These are phyloP conservation scores for Volutella citrinella DNA, from an alignment of 2,329 filamentous ascomycete species.

Conservation along the genomic window DNA sequence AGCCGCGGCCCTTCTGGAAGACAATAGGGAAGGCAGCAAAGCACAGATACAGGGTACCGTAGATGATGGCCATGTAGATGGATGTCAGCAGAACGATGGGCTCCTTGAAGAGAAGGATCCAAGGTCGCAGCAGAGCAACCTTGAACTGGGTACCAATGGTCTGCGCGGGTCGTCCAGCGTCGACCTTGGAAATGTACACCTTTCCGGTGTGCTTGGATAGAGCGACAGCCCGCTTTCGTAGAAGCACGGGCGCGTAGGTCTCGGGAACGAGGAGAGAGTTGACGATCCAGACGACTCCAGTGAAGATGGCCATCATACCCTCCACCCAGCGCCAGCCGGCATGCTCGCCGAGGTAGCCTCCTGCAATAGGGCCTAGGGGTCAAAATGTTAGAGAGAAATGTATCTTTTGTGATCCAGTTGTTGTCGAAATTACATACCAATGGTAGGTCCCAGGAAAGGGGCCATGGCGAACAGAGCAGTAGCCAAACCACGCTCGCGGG, in stretches of 20 bases:
- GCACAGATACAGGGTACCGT: slow-evolving; percentile 53
- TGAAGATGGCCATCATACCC: slow-evolving; percentile 60
- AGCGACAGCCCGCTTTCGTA: slow-evolving; percentile 48
- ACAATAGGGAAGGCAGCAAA: slow-evolving; percentile 59
- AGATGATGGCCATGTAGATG: slow-evolving; percentile 61
- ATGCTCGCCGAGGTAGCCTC: slow-evolving; percentile 59
- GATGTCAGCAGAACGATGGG: slow-evolving; percentile 63
- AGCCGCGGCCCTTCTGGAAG: slow-evolving; percentile 56
- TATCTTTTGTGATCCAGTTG: background rate
- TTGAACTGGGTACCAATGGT: slow-evolving; percentile 49
- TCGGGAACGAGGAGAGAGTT: slow-evolving; percentile 52
- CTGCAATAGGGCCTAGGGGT: slow-evolving; percentile 54
- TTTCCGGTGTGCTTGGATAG: slow-evolving; percentile 52
- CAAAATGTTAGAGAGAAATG: background rate
- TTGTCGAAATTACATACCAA: slow-evolving; percentile 32
- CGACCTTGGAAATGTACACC: slow-evolving; percentile 50
- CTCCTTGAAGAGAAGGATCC: slow-evolving; percentile 63
- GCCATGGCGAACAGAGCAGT: slow-evolving; percentile 59
- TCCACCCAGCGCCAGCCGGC: slow-evolving; percentile 64
- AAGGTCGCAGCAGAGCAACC: slow-evolving; percentile 58
- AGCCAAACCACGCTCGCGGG: slow-evolving; percentile 53
- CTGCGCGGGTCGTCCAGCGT: slow-evolving; percentile 40
- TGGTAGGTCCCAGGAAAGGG: slow-evolving; percentile 60
- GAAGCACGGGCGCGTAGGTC: slow-evolving; percentile 58
- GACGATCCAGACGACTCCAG: slow-evolving; percentile 54